A percentile compares a stretch with the other conserved stretches of the same genome.
Conservation (phyloP, 75 land plant genomes). For the Pinus taeda region DNA sequence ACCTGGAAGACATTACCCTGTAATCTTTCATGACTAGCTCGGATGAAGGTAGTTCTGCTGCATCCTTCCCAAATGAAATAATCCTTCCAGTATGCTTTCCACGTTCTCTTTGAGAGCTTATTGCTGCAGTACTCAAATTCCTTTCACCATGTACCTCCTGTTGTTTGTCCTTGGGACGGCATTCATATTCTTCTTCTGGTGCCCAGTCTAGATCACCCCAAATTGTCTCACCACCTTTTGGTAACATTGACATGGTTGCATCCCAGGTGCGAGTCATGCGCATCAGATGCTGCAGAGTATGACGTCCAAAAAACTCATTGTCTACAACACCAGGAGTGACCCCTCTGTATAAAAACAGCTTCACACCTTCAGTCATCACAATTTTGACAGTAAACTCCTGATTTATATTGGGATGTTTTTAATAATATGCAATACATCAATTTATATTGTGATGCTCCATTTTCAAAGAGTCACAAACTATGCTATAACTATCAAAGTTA, state of each 20-base stretch:
- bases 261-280: conserved; percentile 79
- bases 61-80: conserved; percentile 62
- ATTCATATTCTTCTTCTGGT: conserved; percentile 65
- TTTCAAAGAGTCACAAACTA: too few species aligned
- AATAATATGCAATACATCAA: background rate
- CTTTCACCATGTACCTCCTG: background rate
- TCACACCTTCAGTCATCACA: background rate
- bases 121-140: conserved; percentile 7
- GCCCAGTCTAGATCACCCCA: conserved; percentile 83
- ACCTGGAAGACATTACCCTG: conserved; percentile 16
- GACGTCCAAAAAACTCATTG: conserved; percentile 64
- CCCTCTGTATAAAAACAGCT: conserved; percentile 37
- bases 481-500: too few species aligned
- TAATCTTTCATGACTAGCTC: conserved; percentile 14
- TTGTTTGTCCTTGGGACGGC: conserved; percentile 20
- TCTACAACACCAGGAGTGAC: conserved; percentile 70
- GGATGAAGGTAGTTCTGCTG: conserved; percentile 34
- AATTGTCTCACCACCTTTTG: conserved; percentile 74
- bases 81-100: conserved; percentile 55
- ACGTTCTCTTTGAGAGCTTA: conserved; percentile 32
- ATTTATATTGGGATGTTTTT: background rate
- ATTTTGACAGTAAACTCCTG: background rate
- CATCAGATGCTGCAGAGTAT: conserved; percentile 69
- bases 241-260: conserved; percentile 70
- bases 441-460: too few species aligned